Percentiles rank a stretch among this genome's conserved stretches.
phyloP scores from a whole-genome alignment of 129 eudicot species.

The Solidago caesia region DNA sequence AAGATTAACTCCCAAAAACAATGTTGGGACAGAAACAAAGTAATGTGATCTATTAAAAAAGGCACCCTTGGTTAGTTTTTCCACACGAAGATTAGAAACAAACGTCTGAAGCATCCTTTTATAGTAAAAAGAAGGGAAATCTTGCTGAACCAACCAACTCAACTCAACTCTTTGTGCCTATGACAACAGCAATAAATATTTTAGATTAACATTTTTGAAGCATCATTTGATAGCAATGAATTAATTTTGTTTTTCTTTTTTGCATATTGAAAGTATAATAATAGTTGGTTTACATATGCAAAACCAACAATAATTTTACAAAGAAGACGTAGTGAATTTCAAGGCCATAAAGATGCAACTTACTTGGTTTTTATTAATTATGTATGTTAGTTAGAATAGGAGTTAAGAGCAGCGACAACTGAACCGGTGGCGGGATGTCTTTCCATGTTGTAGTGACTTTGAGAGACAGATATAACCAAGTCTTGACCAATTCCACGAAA shows the following conservation, averaged over 20 bases:
- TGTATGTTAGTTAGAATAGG: slow-evolving; percentile 48
- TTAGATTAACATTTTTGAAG: neutral
- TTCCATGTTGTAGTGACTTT: slow-evolving; percentile 85
- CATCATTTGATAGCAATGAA: neutral
- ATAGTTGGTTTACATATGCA: no score
- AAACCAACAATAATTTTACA: no score
- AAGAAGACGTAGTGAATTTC: neutral
- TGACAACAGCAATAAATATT: no score
- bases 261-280: no score
- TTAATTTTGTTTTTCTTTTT: no score
- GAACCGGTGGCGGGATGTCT: slow-evolving; percentile 85
- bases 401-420: slow-evolving; percentile 84
- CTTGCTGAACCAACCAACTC: no score
- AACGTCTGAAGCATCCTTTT: neutral
- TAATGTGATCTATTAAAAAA: neutral
- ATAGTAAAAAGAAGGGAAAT: no score
- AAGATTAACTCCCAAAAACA: neutral
- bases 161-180: no score
- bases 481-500: slow-evolving; percentile 64
- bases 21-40: neutral
- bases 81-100: neutral
- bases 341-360: slow-evolving; percentile 5
- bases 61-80: neutral
- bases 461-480: slow-evolving; percentile 77
- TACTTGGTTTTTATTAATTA: slow-evolving; percentile 23